Evolutionary conservation across 139 green algal genomes (phyloP), one percentile per base, ranked within the genome.

Genomic region (Volvox africanus): DNA sequence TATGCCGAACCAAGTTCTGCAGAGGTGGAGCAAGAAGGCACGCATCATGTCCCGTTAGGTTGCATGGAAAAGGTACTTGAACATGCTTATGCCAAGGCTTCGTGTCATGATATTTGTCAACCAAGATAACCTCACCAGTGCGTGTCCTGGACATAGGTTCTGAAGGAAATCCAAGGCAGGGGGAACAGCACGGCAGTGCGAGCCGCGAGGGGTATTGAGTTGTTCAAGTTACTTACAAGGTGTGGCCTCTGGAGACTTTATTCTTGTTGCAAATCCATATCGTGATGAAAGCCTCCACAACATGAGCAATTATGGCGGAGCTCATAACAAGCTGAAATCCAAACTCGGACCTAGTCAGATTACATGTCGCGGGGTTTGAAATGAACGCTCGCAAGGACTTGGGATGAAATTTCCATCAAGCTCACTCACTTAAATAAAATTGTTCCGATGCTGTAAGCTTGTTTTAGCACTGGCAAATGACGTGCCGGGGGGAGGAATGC

Each of bases 401-500:
- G 2, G 30, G 19, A 80, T 61, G 6, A 80, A 33, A 26, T 82
- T 6, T 21, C 36, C 18, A 20, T 30, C 65, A 73, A 73, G 21
- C 16, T 12, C 12, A 61, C 19, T 9, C 1, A 87, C 82, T 62
- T 88, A 18, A 88, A 88, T 24, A 88, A 2, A 11, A 5, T 1
- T 14, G 21, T 65, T 0, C 82, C 82, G 13, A 79, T n/a, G 0
- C 19, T 28, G 61, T 78, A 88, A 2, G 65, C 26, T 26, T 88
- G 62, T 32, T 67, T 35, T 24, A 88, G 79, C 13, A 88, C 26
- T 2, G 82, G 82, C 62, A 14, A 65, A 26, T 18, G 30, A 20
- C 82, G 82, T 14, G 82, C 62, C 0, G 62, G 12, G 28, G 82
- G 82, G 35, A 88, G 36, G 82, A 88, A 88, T 0, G 82, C 65